These are phyloP conservation scores for Colletotrichum sp. DNA, from an alignment of 2,329 filamentous ascomycete genomes.

Conservation along the genomic window DNA sequence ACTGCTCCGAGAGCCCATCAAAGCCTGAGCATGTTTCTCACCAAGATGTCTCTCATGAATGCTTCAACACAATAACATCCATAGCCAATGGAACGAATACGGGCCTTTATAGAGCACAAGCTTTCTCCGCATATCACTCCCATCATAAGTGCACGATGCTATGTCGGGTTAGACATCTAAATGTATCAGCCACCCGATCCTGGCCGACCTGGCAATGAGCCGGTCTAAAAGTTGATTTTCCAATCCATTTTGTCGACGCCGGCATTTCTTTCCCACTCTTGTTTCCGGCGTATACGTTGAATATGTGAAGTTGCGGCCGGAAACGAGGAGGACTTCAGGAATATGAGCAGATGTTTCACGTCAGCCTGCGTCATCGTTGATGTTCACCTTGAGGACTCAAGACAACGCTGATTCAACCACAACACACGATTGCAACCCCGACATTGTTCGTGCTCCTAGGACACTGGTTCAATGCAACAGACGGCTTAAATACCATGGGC, in stretches of 20 bases:
- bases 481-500: accelerated
- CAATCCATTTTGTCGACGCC: not conserved
- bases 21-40: not conserved
- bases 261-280: not conserved
- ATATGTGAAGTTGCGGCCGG: accelerated
- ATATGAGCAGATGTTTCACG: not conserved
- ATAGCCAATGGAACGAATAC: accelerated
- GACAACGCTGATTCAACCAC: not conserved
- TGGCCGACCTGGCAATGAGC: not conserved
- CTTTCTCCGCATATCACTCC: not conserved
- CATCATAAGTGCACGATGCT: not conserved
- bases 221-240: not conserved
- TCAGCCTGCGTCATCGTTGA: not conserved
- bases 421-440: accelerated
- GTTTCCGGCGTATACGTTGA: not conserved
- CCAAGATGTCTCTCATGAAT: not conserved
- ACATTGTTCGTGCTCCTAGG: accelerated
- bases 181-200: not conserved
- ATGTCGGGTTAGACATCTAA: not conserved
- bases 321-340: not conserved
- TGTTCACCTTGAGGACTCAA: accelerated
- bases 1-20: too few relatives aligned
- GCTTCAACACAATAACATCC: not conserved
- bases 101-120: not conserved
- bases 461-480: not conserved